Conservation (phyloP, 257 asterid genomes). For the Verbena officinalis region DNA sequence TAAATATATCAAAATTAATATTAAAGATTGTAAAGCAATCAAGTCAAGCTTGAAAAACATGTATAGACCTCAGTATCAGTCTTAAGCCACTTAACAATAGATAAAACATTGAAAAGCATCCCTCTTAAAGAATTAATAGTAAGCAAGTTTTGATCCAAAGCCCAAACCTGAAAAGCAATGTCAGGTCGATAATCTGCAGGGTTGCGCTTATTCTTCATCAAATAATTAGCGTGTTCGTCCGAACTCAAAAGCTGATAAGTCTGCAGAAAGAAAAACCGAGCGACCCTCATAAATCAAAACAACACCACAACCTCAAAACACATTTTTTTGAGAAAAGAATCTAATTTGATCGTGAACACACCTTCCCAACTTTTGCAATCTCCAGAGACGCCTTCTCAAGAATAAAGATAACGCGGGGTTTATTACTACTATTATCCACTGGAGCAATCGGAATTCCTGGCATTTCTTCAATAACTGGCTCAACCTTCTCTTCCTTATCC, state of each 20-base stretch:
- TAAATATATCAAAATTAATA: neutral
- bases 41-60: neutral
- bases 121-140: neutral
- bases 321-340: too few species aligned
- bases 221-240: conserved; percentile 71
- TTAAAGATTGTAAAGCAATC: neutral
- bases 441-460: conserved; percentile 68
- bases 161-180: conserved; percentile 81
- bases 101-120: neutral
- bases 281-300: neutral
- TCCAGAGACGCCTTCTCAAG: conserved; percentile 90
- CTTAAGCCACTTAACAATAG: conserved; percentile 14
- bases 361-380: conserved; percentile 94
- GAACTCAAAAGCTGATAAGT: conserved; percentile 81
- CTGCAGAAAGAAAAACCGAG: conserved; percentile 37
- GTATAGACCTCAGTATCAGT: neutral
- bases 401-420: conserved; percentile 71
- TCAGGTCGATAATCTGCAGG: conserved; percentile 89
- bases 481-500: conserved; percentile 44
- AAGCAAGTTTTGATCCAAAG: conserved; percentile 4
- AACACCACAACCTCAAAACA: neutral
- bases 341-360: conserved; percentile 26
- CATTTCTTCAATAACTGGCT: conserved; percentile 41
- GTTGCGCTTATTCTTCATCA: conserved; percentile 54
- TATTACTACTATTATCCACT: conserved; percentile 38